phyloP scores from a whole-genome alignment of 2,329 filamentous ascomycete genomes.

The Daldinia sp. region DNA sequence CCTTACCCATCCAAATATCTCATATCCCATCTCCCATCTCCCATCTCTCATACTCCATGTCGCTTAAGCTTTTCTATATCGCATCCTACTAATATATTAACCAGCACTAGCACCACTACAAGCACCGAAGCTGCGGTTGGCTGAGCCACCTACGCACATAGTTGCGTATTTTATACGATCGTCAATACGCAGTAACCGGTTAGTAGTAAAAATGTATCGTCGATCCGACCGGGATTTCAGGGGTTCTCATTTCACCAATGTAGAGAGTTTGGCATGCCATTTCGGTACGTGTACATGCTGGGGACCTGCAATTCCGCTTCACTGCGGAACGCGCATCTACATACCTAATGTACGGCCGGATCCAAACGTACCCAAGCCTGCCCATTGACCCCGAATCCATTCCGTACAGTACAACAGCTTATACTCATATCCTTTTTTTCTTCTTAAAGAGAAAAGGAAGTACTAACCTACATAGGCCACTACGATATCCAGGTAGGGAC shows the following conservation, averaged over 20 bases:
- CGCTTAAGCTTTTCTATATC: neutral
- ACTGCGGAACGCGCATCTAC: neutral
- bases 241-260: neutral
- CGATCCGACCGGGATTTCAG: neutral
- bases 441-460: neutral
- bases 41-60: too few relatives aligned
- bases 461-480: neutral
- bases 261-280: constrained; percentile 4
- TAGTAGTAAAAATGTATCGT: neutral
- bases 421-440: neutral
- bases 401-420: neutral
- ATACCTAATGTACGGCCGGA: neutral
- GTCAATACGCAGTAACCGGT: too few relatives aligned
- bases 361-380: too few relatives aligned
- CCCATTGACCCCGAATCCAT: neutral
- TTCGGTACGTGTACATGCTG: neutral
- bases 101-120: neutral
- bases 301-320: neutral
- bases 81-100: neutral
- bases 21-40: too few relatives aligned
- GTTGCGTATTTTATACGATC: neutral
- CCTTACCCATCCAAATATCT: constrained; percentile 1
- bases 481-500: neutral
- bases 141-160: constrained; percentile 4
- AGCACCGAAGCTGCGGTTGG: too few relatives aligned